Base-by-base conservation (phyloP, 2,329 filamentous ascomycete species). In the Fusarium bulbicola region DNA sequence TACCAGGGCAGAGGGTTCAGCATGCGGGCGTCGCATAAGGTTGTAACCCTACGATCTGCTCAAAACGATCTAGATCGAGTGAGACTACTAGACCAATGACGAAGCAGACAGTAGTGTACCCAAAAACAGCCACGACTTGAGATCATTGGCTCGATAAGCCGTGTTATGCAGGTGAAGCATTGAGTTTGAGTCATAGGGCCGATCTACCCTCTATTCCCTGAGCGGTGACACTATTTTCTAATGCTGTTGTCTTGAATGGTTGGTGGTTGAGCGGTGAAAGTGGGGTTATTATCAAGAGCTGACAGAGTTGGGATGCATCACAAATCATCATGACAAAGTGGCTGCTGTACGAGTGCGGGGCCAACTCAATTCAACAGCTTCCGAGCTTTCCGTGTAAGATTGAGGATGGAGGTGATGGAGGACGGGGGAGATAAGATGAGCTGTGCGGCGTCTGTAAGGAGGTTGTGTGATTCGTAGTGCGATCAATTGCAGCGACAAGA, bases 311-410 rank as follows among this genome's bases (percentile, higher is more conserved):
- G 50, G 49, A 46, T 36, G 64, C 58, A 63, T 60, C 28, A 43
- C 8, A 21, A 28, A 32, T 67, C 62, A 72, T 59, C 45, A 63
- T 72, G 70, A 72, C 63, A 61, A 64, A 47, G 49, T 59, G 70
- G 45, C 50, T 49, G 56, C 39, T 34, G 36, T 59, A 47, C 21
- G 46, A 56, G 7, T 70, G 61, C 66, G 57, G 61, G 66, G 62
- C 52, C 53, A 49, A 50, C 50, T 54, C 7, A 68, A 39, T 46
- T 66, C 32, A n/a, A 13, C 3, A 11, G 20, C 10, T 3, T n/a
- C 50, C 50, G 28, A 28, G 10, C 16, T 28, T 53, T 43, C 65
- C 65, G 65, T 34, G 39, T 14, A 36, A 47, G n/a, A 36, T 43
- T 21, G 12, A 5, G 9, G 6, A 28, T 26, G 20, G 28, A 8